Conservation (phyloP, 371 early-diverging fungal genomes). For the Mortierella sp. region DNA sequence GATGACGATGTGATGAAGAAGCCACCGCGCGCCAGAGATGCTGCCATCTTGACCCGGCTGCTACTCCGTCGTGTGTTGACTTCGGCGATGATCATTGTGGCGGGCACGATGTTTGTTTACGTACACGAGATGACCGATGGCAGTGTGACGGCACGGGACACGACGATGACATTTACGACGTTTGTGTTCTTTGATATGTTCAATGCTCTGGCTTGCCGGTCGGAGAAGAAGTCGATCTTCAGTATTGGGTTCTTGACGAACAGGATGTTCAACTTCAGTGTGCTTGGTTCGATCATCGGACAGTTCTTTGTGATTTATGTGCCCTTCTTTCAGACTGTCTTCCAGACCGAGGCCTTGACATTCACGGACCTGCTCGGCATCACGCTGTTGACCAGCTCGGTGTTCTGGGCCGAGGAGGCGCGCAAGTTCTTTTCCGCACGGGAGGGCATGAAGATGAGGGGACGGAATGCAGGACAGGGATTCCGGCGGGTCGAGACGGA, state of each 20-base stretch:
- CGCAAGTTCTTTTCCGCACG: conserved; percentile 65
- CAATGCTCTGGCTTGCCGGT: conserved; percentile 93
- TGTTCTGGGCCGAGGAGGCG: conserved; percentile 86
- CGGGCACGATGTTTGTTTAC: conserved; percentile 90
- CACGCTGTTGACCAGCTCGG: conserved; percentile 71
- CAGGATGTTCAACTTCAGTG: conserved; percentile 88
- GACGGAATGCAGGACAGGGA: conserved; percentile 36
- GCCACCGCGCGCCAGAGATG: conserved; percentile 81
- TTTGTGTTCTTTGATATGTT: conserved; percentile 97
- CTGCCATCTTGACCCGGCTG: conserved; percentile 80
- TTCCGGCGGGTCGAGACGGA: conserved; percentile 47
- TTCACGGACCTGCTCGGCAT: conserved; percentile 78
- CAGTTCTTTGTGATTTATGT: conserved; percentile 91
- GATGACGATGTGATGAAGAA: conserved; percentile 86
- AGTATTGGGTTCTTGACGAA: conserved; percentile 86
- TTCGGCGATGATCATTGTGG: conserved; percentile 84
- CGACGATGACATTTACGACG: conserved; percentile 97
- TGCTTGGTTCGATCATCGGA: conserved; percentile 83
- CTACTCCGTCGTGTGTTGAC: conserved; percentile 83
- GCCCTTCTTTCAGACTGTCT: conserved; percentile 91
- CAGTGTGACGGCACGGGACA: conserved; percentile 79
- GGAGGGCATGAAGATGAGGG: conserved; percentile 19
- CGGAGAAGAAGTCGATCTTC: conserved; percentile 84
- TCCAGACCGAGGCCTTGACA: conserved; percentile 89
- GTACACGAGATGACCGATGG: conserved; percentile 83